A percentile compares a stretch with the other conserved stretches of the same genome.
Evolutionary conservation across 164 flowering plant species (phyloP).

Genomic region (Cinnamomum chago): DNA sequence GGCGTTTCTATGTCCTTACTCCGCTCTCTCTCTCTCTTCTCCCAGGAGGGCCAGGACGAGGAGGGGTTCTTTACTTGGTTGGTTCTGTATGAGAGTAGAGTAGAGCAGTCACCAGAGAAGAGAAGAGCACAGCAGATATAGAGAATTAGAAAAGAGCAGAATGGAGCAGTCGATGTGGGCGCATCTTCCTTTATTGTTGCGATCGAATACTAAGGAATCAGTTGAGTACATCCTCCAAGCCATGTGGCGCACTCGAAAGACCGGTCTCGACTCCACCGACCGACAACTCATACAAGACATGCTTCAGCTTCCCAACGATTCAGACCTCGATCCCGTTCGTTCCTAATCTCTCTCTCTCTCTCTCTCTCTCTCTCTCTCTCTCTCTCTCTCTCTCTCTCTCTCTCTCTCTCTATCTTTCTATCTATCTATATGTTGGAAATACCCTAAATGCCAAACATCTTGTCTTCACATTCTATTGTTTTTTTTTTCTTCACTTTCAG

Average conservation of each 20-base stretch:
- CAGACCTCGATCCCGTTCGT: conserved; percentile 67
- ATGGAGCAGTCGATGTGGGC: conserved; percentile 59
- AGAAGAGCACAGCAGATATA: not conserved
- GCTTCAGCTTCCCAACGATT: conserved; percentile 51
- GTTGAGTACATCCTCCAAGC: conserved; percentile 65
- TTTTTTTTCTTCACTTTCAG: conserved; percentile 28
- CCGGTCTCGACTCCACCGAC: conserved; percentile 64
- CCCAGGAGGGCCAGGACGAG: too few species aligned
- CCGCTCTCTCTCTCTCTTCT: too few species aligned
- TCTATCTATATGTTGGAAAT: too few species aligned
- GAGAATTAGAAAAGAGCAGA: not conserved
- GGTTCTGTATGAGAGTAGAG: too few species aligned
- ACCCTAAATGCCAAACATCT: not conserved
- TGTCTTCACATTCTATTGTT: not conserved
- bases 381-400: not conserved
- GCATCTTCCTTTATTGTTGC: conserved; percentile 60
- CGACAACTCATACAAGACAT: conserved; percentile 45
- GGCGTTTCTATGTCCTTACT: too few species aligned
- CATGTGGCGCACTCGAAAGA: conserved; percentile 69
- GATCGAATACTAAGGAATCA: conserved; percentile 62
- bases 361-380: not conserved
- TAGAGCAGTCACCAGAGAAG: too few species aligned
- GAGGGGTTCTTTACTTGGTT: too few species aligned
- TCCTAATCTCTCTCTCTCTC: not conserved
- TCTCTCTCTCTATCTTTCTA: not conserved